Conservation (phyloP, 257 asterid species). For the Solanum lycopersicoides region DNA sequence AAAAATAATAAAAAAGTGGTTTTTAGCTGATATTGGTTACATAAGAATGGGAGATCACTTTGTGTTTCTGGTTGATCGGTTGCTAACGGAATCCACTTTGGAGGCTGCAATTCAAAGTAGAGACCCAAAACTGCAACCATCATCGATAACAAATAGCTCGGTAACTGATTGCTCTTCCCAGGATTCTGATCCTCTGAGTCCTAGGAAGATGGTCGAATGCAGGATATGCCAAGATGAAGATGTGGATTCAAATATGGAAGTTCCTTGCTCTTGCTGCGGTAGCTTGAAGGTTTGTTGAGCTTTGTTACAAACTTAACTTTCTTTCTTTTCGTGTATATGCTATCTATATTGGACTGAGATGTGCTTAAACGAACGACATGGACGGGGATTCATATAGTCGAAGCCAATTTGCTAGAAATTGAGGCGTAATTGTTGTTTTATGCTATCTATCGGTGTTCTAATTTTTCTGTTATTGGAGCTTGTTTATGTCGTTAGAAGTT, state of each 20-base stretch:
- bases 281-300: constrained; percentile 75
- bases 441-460: neutral
- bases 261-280: constrained; percentile 96
- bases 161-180: constrained; percentile 18
- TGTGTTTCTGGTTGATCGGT: constrained; percentile 86
- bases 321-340: neutral
- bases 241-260: constrained; percentile 68
- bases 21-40: neutral
- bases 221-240: constrained; percentile 98
- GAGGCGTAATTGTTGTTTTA: neutral
- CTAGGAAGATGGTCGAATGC: constrained; percentile 75
- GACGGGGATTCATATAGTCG: neutral
- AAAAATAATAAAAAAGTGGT: neutral
- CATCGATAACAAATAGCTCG: constrained; percentile 15
- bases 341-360: neutral
- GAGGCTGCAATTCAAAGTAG: constrained; percentile 85
- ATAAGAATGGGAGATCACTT: constrained; percentile 87
- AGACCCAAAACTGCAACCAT: constrained; percentile 27
- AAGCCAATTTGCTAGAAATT: neutral
- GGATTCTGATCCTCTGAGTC: constrained; percentile 33
- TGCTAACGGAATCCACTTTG: constrained; percentile 88
- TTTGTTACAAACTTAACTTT: neutral
- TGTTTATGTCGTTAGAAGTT: neutral
- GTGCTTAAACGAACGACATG: neutral
- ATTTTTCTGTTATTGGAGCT: neutral